These are phyloP conservation scores for Hypholoma fasciculare DNA, from an alignment of 768 basidiomycete genomes.

Conservation along the genomic window DNA sequence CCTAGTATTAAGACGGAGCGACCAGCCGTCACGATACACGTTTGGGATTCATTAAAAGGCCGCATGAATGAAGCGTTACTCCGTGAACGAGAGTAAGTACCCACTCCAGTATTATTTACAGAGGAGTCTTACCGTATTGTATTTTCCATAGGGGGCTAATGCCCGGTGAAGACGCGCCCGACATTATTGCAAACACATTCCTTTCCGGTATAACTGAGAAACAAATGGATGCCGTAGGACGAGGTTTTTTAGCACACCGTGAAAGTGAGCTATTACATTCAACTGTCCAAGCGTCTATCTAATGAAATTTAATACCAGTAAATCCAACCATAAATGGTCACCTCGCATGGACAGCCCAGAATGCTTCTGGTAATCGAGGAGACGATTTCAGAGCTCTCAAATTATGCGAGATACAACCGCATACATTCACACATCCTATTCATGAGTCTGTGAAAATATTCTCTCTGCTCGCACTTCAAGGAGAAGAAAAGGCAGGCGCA, in stretches of 20 bases:
- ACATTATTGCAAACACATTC: slow-evolving; percentile 32
- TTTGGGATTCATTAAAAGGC: slow-evolving; percentile 26
- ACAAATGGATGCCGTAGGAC: slow-evolving; percentile 20
- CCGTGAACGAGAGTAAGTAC: no score
- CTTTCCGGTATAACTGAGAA: slow-evolving; percentile 23
- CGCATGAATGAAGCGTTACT: slow-evolving; percentile 26
- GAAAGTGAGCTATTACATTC: slow-evolving; percentile 20
- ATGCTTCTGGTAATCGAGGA: slow-evolving; percentile 27
- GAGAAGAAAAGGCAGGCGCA: slow-evolving; percentile 30
- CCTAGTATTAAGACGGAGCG: slow-evolving; percentile 11
- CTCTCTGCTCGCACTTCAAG: slow-evolving; percentile 26
- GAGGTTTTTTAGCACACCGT: slow-evolving; percentile 26
- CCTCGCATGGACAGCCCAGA: slow-evolving; percentile 22
- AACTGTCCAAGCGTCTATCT: neutral
- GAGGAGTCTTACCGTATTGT: no score
- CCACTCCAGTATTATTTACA: neutral
- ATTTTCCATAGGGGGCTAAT: slow-evolving; percentile 25
- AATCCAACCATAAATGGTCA: slow-evolving; percentile 20
- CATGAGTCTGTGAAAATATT: slow-evolving; percentile 11
- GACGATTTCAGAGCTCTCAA: slow-evolving; percentile 26
- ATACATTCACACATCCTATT: slow-evolving; percentile 23
- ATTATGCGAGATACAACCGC: slow-evolving; percentile 27
- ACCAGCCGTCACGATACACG: slow-evolving; percentile 20
- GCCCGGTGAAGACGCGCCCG: slow-evolving; percentile 26
- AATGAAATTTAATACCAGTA: slow-evolving; percentile 13